phyloP scores from a whole-genome alignment of 768 basidiomycete genomes.

The Hysterangium stoloniferum region DNA sequence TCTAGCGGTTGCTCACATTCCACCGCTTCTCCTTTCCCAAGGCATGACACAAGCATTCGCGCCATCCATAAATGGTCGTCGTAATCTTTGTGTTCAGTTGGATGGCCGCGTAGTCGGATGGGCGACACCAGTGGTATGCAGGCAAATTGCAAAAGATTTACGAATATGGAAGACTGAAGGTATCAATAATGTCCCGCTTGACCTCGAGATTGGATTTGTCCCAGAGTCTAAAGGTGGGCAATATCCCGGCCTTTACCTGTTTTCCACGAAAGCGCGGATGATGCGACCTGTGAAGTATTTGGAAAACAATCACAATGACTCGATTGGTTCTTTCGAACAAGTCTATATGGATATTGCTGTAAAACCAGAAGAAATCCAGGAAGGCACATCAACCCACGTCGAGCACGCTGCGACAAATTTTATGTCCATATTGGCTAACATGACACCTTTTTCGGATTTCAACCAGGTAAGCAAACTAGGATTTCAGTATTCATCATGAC shows the following conservation, averaged over 20 bases:
- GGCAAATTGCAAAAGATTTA: constrained; percentile 74
- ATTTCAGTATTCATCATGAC: constrained; percentile 8
- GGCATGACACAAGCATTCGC: constrained; percentile 93
- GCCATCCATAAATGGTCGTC: constrained; percentile 69
- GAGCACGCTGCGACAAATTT: constrained; percentile 95
- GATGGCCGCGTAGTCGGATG: constrained; percentile 94
- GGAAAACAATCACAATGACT: constrained; percentile 77
- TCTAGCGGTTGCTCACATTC: constrained; percentile 70
- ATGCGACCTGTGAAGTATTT: constrained; percentile 97
- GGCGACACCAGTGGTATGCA: constrained; percentile 67
- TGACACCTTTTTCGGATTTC: constrained; percentile 99
- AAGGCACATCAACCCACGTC: constrained; percentile 76
- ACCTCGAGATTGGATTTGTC: constrained; percentile 91
- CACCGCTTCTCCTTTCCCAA: constrained; percentile 70
- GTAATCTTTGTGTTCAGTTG: constrained; percentile 85
- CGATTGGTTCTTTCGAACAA: constrained; percentile 94
- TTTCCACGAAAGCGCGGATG: constrained; percentile 83
- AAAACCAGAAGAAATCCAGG: constrained; percentile 75
- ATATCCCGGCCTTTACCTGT: constrained; percentile 93
- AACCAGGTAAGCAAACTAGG: constrained; percentile 65
- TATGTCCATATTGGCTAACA: constrained; percentile 90
- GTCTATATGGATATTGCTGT: constrained; percentile 99
- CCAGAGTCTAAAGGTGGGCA: constrained; percentile 85
- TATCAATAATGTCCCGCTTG: constrained; percentile 71
- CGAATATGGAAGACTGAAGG: constrained; percentile 95